A percentile compares a stretch with the other conserved stretches of the same genome.
phyloP scores from a whole-genome alignment of 768 basidiomycete genomes.

The Boletus fagicola region DNA sequence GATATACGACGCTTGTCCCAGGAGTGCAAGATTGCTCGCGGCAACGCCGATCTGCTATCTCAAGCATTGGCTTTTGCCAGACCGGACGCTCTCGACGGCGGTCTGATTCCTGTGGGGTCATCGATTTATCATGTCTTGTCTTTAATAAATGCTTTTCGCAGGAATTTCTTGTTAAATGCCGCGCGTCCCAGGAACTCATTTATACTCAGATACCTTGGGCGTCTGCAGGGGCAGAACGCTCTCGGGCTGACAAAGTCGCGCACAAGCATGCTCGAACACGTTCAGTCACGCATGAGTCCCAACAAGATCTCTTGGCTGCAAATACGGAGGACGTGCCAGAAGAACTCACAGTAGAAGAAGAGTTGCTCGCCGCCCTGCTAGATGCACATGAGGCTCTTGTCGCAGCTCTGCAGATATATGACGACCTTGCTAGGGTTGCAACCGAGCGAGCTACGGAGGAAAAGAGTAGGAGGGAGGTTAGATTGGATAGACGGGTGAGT shows the following conservation, averaged over 20 bases:
- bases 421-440: conserved; percentile 72
- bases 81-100: conserved; percentile 64
- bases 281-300: conserved; percentile 21
- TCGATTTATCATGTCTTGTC: background rate
- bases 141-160: conserved; percentile 29
- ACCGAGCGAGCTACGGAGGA: conserved; percentile 56
- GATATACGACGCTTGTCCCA: conserved; percentile 80
- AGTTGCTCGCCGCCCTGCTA: conserved; percentile 69
- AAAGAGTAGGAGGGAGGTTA: conserved; percentile 64
- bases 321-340: conserved; percentile 33
- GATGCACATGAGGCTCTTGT: conserved; percentile 70
- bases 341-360: conserved; percentile 70
- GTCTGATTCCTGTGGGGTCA: conserved; percentile 62
- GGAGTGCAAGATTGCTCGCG: conserved; percentile 80
- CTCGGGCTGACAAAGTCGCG: conserved; percentile 41
- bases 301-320: conserved; percentile 20
- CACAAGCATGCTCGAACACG: conserved; percentile 12
- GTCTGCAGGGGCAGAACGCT: conserved; percentile 73
- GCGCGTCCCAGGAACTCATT: conserved; percentile 79
- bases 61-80: conserved; percentile 68
- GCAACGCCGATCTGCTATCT: conserved; percentile 73
- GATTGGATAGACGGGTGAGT: conserved; percentile 62
- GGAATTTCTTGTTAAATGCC: conserved; percentile 84
- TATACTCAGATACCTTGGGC: conserved; percentile 92
- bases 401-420: conserved; percentile 68